Base-by-base conservation (phyloP, 106 monocot species). In the Acorus calamus region DNA sequence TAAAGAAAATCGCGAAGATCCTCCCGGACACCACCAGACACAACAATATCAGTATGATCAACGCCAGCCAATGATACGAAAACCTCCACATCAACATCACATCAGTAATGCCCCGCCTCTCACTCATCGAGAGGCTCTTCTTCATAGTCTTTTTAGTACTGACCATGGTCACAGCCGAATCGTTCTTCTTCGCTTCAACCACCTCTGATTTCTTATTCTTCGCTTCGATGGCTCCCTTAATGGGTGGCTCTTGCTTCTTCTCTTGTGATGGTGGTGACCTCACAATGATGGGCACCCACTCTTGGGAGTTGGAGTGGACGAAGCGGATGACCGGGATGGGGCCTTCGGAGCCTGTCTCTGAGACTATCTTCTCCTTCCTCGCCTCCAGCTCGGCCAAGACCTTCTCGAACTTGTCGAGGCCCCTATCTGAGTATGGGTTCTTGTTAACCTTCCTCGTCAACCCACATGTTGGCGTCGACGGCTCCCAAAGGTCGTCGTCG, bases 1-100 rank as follows among this genome's bases (percentile, higher is more conserved):
- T 77, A 70, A 83, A 93, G 48, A 80, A 93, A 3, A 89, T 83
- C 2, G 93, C 93, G 45, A 85, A 85, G 14, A 66, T 68, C 67
- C 74, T 65, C 46, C 93, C 93, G 53, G 72, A 86, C 73, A 79
- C 41, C 44, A 82, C 76, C 71, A 93, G 59, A 59, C 80, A 72
- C 28, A 77, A 5, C 52, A 93, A 56, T 11, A 86, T 74, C 72
- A 93, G 3, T 50, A 74, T 61, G 73, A 83, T 9, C 46, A 69
- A 66, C 71, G 63, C 46, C 8, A 63, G 53, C 82, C 76, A 74
- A 60, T 75, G 79, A 11, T 62, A 66, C 4, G 55, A 14, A 3
- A 50, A 47, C 47, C 76, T 72, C 81, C 76, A 74, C 2, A 14
- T 71, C 73, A 65, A 52, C 52, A 8, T 46, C 51, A 44, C 13